Evolutionary conservation across 805 yeast genomes (phyloP), one percentile per base, ranked within the genome.

Genomic region (Myxozyma melibiosi): DNA sequence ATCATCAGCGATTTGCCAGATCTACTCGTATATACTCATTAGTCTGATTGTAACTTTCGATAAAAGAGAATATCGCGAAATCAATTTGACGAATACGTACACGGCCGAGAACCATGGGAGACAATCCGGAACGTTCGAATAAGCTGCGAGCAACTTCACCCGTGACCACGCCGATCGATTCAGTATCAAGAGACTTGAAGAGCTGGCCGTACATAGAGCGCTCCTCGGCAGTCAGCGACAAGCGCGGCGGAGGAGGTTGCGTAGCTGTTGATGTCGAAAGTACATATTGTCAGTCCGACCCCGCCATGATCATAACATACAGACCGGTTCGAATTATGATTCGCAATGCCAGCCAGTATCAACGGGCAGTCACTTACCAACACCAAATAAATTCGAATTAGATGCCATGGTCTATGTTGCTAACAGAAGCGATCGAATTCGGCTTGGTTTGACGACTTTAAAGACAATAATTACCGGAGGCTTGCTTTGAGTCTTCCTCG

Each of bases 1-100:
- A n/a, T 82, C 80, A 73, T 94, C 99, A n/a, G 96, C 90, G 34
- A 87, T 70, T 71, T 88, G 91, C 99, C 99, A 94, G 62, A 94
- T 85, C 72, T 64, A 22, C n/a, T 46, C 25, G 4, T 30, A 9
- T 18, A 40, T 6, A 14, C 11, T n/a, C 9, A 13, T 5, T 20
- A 30, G 35, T 37, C 22, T 13, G 11, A 14, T 14, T 20, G 22
- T 35, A 16, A 14, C 20, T 24, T 27, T 1, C 37, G 27, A 22
- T 25, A 24, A 7, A 33, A 24, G 16, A 25, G 24, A 3, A 14
- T 27, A 11, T 33, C 13, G 16, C 7, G 16, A 13, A 11, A n/a
- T n/a, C n/a, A n/a, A n/a, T n/a, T n/a, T n/a, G n/a, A n/a, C 4
- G 24, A 42, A 2, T 11, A 33, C 61, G 14, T 40, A 59, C 65